Conservation (phyloP, 345 rosid genomes). For the Eucalyptus camaldulensis region DNA sequence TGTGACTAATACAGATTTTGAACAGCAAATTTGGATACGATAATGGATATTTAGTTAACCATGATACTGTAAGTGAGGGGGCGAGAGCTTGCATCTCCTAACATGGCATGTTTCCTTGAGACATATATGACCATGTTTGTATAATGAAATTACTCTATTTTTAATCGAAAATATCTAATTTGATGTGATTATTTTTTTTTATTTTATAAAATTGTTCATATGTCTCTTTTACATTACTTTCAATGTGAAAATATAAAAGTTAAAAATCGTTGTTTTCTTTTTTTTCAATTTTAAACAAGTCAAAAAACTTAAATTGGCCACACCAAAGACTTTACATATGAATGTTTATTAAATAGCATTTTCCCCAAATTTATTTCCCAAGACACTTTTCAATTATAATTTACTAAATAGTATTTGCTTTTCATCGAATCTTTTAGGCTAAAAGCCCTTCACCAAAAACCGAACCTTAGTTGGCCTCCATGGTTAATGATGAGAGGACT, state of each 20-base stretch:
- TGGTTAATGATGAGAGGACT: background rate
- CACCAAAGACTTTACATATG: no score
- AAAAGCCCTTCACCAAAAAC: background rate
- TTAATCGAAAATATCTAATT: background rate
- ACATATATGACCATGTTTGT: background rate
- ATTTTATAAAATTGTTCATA: no score
- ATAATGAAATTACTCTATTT: background rate
- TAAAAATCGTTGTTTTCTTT: no score
- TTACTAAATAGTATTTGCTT: fast-evolving
- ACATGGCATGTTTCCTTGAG: background rate
- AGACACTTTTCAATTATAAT: no score
- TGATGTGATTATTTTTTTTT: no score
- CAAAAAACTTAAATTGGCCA: background rate
- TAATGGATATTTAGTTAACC: background rate
- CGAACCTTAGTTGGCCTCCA: background rate
- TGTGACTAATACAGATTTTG: no score
- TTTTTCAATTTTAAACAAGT: background rate
- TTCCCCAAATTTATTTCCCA: background rate
- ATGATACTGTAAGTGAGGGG: background rate
- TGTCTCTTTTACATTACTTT: background rate
- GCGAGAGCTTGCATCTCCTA: background rate
- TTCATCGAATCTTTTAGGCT: background rate
- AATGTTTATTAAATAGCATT: no score
- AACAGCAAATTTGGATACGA: fast-evolving
- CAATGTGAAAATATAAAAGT: background rate